These are phyloP conservation scores for Raphanus hybrid DNA, from an alignment of 441 rosid genomes.

Conservation along the genomic window DNA sequence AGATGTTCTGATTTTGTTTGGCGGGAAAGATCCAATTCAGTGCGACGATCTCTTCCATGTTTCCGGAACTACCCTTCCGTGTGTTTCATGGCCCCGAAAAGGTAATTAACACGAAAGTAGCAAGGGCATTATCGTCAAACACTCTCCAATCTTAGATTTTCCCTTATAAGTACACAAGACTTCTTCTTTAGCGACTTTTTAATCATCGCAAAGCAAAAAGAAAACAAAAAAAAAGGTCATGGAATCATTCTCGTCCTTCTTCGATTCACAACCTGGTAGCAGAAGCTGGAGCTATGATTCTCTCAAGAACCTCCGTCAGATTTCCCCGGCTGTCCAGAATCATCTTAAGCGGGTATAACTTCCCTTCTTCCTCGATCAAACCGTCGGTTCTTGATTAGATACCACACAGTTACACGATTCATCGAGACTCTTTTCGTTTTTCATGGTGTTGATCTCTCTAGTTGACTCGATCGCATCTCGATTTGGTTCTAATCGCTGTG, in stretches of 20 bases:
- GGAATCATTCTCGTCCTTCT: conserved; percentile 42
- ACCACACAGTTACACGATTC: background rate
- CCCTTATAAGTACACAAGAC: conserved; percentile 15
- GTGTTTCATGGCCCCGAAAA: background rate
- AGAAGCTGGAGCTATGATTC: conserved; percentile 8
- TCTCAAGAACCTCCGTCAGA: conserved; percentile 8
- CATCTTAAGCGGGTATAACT: conserved; percentile 58
- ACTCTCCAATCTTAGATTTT: background rate
- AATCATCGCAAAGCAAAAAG: background rate
- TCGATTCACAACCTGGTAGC: conserved; percentile 45
- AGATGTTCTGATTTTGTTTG: conserved; percentile 20
- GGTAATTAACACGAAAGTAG: background rate
- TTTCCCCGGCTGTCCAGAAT: conserved; percentile 55
- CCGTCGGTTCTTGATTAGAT: background rate
- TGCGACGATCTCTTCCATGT: conserved; percentile 3
- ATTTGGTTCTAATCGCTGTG: background rate
- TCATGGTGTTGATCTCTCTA: background rate
- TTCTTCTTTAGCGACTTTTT: background rate
- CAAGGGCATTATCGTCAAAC: conserved; percentile 19
- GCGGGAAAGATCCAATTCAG: conserved; percentile 25
- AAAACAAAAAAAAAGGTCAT: conserved; percentile 1
- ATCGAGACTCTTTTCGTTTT: background rate
- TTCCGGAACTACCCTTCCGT: conserved; percentile 35
- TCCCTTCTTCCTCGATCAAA: background rate
- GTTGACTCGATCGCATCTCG: background rate